A percentile compares a stretch with the other conserved stretches of the same genome.
phyloP scores from a whole-genome alignment of 2,329 filamentous ascomycete genomes.

The Alternaria incomplexa region DNA sequence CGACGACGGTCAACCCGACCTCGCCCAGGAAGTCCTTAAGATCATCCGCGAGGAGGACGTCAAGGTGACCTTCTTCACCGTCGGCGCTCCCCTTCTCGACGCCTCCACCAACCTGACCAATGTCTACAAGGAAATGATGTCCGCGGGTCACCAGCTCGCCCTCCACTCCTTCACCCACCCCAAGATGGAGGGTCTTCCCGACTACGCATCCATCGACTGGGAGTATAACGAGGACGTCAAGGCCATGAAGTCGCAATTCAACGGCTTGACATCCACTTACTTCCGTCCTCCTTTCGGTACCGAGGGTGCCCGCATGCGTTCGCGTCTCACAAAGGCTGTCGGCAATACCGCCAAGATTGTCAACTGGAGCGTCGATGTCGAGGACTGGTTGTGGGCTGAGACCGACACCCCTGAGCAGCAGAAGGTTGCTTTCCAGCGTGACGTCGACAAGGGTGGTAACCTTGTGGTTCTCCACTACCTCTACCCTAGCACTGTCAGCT shows the following conservation, averaged over 20 bases:
- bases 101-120: conserved; percentile 64
- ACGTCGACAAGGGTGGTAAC: conserved; percentile 67
- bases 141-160: conserved; percentile 70
- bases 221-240: conserved; percentile 65
- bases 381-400: conserved; percentile 73
- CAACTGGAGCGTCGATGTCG: conserved; percentile 73
- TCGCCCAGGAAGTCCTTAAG: conserved; percentile 66
- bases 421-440: conserved; percentile 68
- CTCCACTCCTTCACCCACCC: conserved; percentile 73
- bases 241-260: conserved; percentile 51
- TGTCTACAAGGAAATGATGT: conserved; percentile 68
- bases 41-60: conserved; percentile 67
- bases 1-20: conserved; percentile 68
- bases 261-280: conserved; percentile 54
- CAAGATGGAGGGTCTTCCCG: conserved; percentile 65
- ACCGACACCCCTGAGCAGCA: conserved; percentile 69
- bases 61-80: conserved; percentile 74
- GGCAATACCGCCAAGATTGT: conserved; percentile 62
- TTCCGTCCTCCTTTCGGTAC: conserved; percentile 74
- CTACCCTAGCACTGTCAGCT: conserved; percentile 67
- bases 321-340: conserved; percentile 61
- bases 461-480: conserved; percentile 74
- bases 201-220: conserved; percentile 64
- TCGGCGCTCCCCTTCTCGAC: conserved; percentile 68
- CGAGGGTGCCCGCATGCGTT: conserved; percentile 69